A percentile compares a stretch with the other conserved stretches of the same genome.
These are phyloP conservation scores for Austroboletus niveus DNA, from an alignment of 1,284 basidiomycete genomes.

Conservation along the genomic window DNA sequence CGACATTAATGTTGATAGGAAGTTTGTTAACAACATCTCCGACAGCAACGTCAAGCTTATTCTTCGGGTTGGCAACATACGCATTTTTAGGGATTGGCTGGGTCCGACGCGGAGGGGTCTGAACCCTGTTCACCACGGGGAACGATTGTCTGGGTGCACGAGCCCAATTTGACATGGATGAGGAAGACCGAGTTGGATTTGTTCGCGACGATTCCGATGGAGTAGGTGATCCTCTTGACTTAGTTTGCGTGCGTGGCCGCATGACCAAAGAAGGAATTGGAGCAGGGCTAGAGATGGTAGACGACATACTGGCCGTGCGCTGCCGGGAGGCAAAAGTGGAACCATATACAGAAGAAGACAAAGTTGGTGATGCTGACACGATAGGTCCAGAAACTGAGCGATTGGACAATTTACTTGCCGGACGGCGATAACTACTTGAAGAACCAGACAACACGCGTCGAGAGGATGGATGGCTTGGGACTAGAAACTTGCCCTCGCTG, in stretches of 20 bases:
- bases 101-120: slow-evolving; percentile 45
- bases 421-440: slow-evolving; percentile 38
- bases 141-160: slow-evolving; percentile 64
- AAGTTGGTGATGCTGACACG: slow-evolving; percentile 22
- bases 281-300: slow-evolving; percentile 36
- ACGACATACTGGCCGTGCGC: slow-evolving; percentile 63
- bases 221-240: slow-evolving; percentile 54
- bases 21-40: slow-evolving; percentile 88
- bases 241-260: slow-evolving; percentile 43
- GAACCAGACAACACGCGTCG: slow-evolving; percentile 51
- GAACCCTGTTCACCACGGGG: slow-evolving; percentile 38
- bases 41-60: slow-evolving; percentile 88
- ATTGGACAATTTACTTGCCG: slow-evolving; percentile 30
- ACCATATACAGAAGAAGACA: slow-evolving; percentile 45
- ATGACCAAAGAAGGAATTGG: slow-evolving; percentile 35
- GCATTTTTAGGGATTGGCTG: slow-evolving; percentile 48
- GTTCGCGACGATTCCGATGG: slow-evolving; percentile 49
- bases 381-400: slow-evolving; percentile 37
- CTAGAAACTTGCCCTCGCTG: slow-evolving; percentile 44
- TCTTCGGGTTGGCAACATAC: slow-evolving; percentile 84
- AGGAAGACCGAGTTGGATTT: slow-evolving; percentile 41
- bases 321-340: slow-evolving; percentile 81
- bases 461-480: slow-evolving; percentile 43
- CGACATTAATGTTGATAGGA: slow-evolving; percentile 81
- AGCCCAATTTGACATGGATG: slow-evolving; percentile 61